Evolutionary conservation across 2,329 filamentous ascomycete species (phyloP).

Genomic region (Aspergillus sp.): DNA sequence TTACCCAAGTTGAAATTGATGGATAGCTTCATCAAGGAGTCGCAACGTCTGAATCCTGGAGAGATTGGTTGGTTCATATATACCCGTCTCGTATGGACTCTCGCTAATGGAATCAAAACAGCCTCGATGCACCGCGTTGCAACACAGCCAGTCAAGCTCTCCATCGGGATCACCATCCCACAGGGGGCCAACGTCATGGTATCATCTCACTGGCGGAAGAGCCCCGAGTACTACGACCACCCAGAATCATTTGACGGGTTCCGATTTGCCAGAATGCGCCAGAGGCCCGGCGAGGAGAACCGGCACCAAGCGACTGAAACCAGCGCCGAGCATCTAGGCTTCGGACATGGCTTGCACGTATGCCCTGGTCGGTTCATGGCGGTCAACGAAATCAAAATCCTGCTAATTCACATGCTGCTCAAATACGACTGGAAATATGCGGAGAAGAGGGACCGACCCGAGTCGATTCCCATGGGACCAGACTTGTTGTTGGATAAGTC

Average conservation of each 20-base stretch:
- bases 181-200: neutral
- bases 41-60: neutral
- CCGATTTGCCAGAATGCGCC: conserved; percentile 12
- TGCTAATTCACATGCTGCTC: conserved; percentile 42
- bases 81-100: neutral
- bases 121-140: neutral
- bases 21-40: conserved; percentile 12
- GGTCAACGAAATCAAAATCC: conserved; percentile 49
- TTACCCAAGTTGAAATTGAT: conserved; percentile 11
- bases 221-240: neutral
- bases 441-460: conserved; percentile 8
- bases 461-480: too few species aligned
- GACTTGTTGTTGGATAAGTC: too few species aligned
- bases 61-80: conserved; percentile 1
- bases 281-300: conserved; percentile 6
- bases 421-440: conserved; percentile 45
- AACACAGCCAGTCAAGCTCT: neutral
- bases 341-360: conserved; percentile 20
- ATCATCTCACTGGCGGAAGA: too few species aligned
- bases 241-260: conserved; percentile 9
- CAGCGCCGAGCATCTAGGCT: conserved; percentile 10
- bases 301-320: conserved; percentile 10
- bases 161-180: neutral
- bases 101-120: neutral
- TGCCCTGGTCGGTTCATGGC: conserved; percentile 51